Percentiles rank a stretch among this genome's conserved stretches.
Evolutionary conservation across 139 green algal genomes (phyloP).

Genomic region (Closterium sp.): DNA sequence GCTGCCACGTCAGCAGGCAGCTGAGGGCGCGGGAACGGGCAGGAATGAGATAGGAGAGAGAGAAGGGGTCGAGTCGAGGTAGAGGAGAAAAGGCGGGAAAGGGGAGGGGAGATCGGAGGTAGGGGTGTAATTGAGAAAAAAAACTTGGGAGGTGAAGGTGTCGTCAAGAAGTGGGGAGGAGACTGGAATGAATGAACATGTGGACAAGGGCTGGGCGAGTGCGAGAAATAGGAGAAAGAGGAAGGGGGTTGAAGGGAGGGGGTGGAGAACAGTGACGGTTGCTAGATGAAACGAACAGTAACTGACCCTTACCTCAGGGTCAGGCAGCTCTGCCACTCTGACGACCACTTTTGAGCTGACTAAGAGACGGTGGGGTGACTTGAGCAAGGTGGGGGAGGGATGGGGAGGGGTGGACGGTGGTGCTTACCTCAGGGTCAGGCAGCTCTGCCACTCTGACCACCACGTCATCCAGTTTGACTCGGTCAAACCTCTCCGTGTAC

Average conservation of each 20-base stretch:
- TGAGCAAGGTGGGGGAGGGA: not conserved
- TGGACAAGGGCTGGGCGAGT: not conserved
- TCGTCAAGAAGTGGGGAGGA: too few relatives aligned
- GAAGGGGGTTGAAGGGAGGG: too few relatives aligned
- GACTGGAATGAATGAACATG: not conserved
- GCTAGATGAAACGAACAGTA: not conserved
- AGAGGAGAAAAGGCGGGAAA: not conserved
- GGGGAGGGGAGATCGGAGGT: too few relatives aligned
- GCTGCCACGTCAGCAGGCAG: slow-evolving; percentile 67
- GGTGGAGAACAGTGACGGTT: not conserved
- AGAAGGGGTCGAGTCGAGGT: not conserved
- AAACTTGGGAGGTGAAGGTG: too few relatives aligned
- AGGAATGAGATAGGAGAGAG: not conserved
- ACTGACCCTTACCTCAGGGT: not conserved
- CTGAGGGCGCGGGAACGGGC: not conserved
- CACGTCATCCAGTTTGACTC: slow-evolving; percentile 67
- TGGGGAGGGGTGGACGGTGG: not conserved
- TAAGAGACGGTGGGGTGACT: not conserved
- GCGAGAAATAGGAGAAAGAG: not conserved
- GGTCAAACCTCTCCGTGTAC: slow-evolving; percentile 91
- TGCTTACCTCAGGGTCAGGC: not conserved
- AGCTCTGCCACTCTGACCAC: slow-evolving; percentile 73
- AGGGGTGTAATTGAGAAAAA: too few relatives aligned
- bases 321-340: slow-evolving; percentile 63
- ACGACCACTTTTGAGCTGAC: slow-evolving; percentile 74